Evolutionary conservation across 148 eudicot genomes (phyloP), one percentile per base, ranked within the genome.

Genomic region (Oxyria digyna): DNA sequence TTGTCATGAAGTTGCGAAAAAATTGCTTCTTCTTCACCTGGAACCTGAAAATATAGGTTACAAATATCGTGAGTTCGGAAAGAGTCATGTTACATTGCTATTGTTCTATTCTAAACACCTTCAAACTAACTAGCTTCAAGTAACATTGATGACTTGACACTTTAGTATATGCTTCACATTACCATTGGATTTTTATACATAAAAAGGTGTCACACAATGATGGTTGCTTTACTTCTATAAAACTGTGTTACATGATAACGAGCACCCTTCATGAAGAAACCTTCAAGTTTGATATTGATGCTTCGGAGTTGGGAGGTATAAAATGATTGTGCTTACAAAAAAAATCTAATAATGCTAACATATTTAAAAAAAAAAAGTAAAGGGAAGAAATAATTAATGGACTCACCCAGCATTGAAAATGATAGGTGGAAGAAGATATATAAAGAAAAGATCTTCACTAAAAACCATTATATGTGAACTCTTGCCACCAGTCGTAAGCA

Each of bases 21-120:
- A 88, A 88, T 41, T 83, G 88, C 76, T 88, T 88, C 84, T 88
- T 88, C 74, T 88, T 88, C 67, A 88, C 95, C 83, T 88, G 95
- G 80, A 88, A 88, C 78, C 95, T 88, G 91, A 46, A 59, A 67
- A 29, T 64, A 67, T 29, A 43, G 49, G 14, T 67, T 65, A 52
- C 59, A 50, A 46, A 35, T 35, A 68, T 57, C 67, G 70, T 24
- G 40, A 37, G 29, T 43, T 40, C 24, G 54, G 38, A 65, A n/a
- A 54, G 57, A 50, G 31, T 12, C 50, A 45, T 45, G 50, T 9
- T 45, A 14, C 50, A 45, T 49, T 49, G 24, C 54, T 20, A 18
- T 9, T n/a, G 54, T 48, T 46, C 57, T 21, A 5, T 21, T 21
- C 10, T 50, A 50, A n/a, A 52, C 13, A 24, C 29, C 9, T 20